These are phyloP conservation scores for Tarenaya hassleriana DNA, from an alignment of 345 rosid genomes.

Conservation along the genomic window DNA sequence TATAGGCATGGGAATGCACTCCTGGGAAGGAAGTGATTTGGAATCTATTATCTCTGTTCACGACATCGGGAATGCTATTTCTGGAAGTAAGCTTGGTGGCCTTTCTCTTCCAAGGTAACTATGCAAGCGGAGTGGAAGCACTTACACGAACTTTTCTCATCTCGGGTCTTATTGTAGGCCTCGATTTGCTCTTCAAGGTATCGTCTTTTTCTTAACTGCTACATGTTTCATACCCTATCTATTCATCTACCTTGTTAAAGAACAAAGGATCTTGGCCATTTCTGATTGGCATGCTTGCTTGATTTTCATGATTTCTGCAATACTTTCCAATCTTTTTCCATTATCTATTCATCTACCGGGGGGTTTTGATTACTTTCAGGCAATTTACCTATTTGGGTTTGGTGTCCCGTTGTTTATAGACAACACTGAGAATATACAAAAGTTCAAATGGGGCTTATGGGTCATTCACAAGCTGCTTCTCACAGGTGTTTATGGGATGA, in stretches of 20 bases:
- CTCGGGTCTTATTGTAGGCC: constrained; percentile 72
- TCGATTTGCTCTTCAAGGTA: constrained; percentile 94
- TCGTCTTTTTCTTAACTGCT: constrained; percentile 7
- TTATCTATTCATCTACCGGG: not conserved
- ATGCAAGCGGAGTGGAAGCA: constrained; percentile 79
- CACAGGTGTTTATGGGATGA: constrained; percentile 65
- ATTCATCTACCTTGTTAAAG: constrained; percentile 5
- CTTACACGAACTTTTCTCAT: constrained; percentile 71
- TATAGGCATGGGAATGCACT: constrained; percentile 86
- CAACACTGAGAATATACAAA: constrained; percentile 41
- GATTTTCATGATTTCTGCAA: constrained; percentile 3
- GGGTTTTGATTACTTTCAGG: constrained; percentile 38
- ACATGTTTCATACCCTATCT: constrained; percentile 3
- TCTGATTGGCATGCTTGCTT: not conserved
- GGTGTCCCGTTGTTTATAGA: constrained; percentile 87
- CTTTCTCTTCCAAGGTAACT: constrained; percentile 84
- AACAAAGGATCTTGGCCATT: not conserved
- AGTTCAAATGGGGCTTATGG: constrained; percentile 86
- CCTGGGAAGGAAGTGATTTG: constrained; percentile 73
- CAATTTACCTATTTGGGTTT: constrained; percentile 73
- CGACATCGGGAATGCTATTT: constrained; percentile 88
- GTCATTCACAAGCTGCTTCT: constrained; percentile 77
- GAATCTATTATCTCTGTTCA: constrained; percentile 73
- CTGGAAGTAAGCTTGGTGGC: constrained; percentile 95
- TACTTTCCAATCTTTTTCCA: not conserved